Evolutionary conservation across 2,329 filamentous ascomycete genomes (phyloP).

Genomic region (Fusarium chuoi): DNA sequence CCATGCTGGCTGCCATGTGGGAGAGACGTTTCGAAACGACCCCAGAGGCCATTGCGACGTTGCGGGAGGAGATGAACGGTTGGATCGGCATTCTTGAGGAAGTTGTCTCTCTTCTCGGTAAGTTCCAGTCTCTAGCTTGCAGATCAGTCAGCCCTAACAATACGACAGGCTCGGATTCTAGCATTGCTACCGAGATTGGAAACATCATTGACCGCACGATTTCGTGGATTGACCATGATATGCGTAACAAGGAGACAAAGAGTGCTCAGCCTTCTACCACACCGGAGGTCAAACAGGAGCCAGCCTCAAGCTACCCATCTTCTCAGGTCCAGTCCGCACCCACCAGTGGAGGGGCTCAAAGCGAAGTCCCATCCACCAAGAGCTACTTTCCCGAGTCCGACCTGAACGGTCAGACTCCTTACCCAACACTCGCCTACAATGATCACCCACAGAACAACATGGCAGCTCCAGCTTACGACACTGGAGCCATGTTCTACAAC

Average conservation of each 20-base stretch:
- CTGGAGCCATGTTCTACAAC: conserved; percentile 46
- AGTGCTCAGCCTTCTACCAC: conserved; percentile 23
- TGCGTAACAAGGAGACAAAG: conserved; percentile 49
- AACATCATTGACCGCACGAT: conserved; percentile 63
- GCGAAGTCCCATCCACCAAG: conserved; percentile 41
- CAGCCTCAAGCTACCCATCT: conserved; percentile 39
- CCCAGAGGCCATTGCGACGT: conserved; percentile 64
- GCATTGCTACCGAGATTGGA: conserved; percentile 57
- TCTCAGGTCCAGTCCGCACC: conserved; percentile 22
- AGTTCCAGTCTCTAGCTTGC: conserved; percentile 42
- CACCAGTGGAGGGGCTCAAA: conserved; percentile 20
- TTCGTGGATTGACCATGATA: conserved; percentile 62
- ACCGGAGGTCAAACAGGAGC: conserved; percentile 53
- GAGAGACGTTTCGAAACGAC: conserved; percentile 71
- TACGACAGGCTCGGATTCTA: conserved; percentile 55
- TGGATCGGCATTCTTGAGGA: conserved; percentile 77
- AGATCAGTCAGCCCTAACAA: conserved; percentile 26
- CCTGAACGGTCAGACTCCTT: conserved; percentile 45
- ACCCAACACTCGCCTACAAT: conserved; percentile 46
- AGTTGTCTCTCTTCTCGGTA: conserved; percentile 73
- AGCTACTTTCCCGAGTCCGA: conserved; percentile 44
- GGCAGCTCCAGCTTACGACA: conserved; percentile 40
- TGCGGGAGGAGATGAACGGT: conserved; percentile 73
- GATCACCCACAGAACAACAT: conserved; percentile 42
- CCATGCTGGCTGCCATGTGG: conserved; percentile 75